These are phyloP conservation scores for Vararia minispora DNA, from an alignment of 768 basidiomycete species.

Conservation along the genomic window DNA sequence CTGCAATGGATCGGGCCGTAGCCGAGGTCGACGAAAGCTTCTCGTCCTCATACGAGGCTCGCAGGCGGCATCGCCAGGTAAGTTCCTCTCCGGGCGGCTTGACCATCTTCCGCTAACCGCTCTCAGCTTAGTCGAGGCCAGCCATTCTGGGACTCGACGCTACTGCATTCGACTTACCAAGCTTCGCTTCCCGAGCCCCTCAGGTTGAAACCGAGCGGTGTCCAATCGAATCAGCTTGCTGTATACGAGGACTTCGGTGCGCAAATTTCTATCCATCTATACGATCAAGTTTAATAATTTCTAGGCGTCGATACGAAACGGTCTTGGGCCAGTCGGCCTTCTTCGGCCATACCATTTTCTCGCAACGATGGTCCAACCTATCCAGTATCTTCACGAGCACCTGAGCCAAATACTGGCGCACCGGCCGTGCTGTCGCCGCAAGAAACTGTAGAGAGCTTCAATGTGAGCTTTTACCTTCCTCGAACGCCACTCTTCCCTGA, in stretches of 20 bases:
- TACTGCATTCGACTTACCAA: conserved; percentile 59
- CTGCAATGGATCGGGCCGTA: conserved; percentile 93
- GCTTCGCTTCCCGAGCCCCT: conserved; percentile 77
- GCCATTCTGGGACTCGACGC: conserved; percentile 83
- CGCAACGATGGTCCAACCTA: conserved; percentile 37
- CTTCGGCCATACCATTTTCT: conserved; percentile 61
- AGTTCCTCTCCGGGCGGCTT: conserved; percentile 12
- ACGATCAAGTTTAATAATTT: neutral
- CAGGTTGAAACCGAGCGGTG: conserved; percentile 71
- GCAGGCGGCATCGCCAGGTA: conserved; percentile 83
- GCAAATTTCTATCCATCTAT: conserved; percentile 9
- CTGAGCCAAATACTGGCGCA: conserved; percentile 36
- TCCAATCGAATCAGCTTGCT: conserved; percentile 69
- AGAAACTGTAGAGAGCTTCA: conserved; percentile 86
- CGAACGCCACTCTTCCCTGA: neutral
- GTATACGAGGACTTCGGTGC: conserved; percentile 95
- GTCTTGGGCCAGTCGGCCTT: conserved; percentile 48
- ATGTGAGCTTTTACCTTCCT: conserved; percentile 29
- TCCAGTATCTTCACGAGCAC: conserved; percentile 49
- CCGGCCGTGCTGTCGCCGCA: conserved; percentile 48
- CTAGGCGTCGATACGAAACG: conserved; percentile 48
- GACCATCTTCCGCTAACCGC: neutral
- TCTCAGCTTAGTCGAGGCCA: conserved; percentile 51
- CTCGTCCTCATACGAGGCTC: conserved; percentile 64
- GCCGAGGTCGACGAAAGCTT: conserved; percentile 91